Evolutionary conservation across 306 rosid genomes (phyloP), one percentile per base, ranked within the genome.

Genomic region (Pyrus pyrifolia): DNA sequence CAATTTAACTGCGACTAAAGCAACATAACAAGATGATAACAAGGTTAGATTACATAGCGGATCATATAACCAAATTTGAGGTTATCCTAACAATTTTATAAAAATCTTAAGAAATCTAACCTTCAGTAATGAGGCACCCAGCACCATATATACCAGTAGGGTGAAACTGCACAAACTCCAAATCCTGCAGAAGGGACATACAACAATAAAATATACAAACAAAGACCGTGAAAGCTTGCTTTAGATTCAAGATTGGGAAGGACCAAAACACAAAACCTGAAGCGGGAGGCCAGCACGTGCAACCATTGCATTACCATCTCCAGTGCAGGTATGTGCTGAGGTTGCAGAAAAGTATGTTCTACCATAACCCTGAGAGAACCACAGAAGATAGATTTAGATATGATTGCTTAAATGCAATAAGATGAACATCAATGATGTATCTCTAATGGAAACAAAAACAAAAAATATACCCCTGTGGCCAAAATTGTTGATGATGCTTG

Each of bases 121-220:
- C 97, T 88, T 95, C 97, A 67, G 98, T 95, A 73, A 95, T 95
- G 71, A 95, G 96, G 82, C 98, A 95, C 80, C 98, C 97, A 31
- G 97, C 98, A 74, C 98, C 98, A 81, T 95, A 95, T 74, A 95
- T 92, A 70, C 98, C 98, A 1, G 97, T 95, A 51, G 97, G 98
- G 81, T 95, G 98, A 87, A 95, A 95, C 81, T 92, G 97, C 76
- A 95, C 97, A 76, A 95, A 95, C 87, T 95, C 98, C 85, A 95
- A 85, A 86, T 95, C 97, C 98, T 95, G 75, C 66, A 84, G 64
- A 57, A 71, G 68, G 55, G 25, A 69, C 69, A 76, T 53, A 77
- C 45, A 25, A 23, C 67, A 59, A 57, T 63, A 70, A 67, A 51
- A 44, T 27, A 51, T 60, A 72, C 66, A 40, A 79, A 67, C 17